Base-by-base conservation (phyloP, 768 basidiomycete genomes). In the Russula earlei region DNA sequence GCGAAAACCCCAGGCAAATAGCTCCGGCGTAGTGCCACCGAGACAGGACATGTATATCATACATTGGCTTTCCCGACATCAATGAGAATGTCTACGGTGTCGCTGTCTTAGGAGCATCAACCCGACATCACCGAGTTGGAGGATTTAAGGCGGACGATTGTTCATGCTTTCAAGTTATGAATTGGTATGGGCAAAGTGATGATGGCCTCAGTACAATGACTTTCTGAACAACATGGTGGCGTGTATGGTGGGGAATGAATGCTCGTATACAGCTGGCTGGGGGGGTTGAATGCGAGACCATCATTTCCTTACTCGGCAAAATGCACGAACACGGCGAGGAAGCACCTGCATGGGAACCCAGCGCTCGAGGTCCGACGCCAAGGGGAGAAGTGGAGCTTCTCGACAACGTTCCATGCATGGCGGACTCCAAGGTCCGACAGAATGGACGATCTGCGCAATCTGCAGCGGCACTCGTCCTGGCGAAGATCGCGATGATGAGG, bases 371-470 rank as follows among this genome's bases (percentile, higher is more conserved):
- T 22, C 36, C 14, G 37, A 20, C n/a, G 43, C 43, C 38, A 33
- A 9, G 36, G 45, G 45, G 3, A 33, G 12, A 15, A 31, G 29
- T 5, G 29, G 40, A 10, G 33, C 14, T 54, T 44, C 56, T 58
- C 41, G 34, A 43, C 31, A 31, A 25, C 45, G 36, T 58, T 58
- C 57, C 34, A 49, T 44, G 34, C 36, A 40, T 19, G n/a, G 41
- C 34, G 20, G 34, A 43, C 12, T 25, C 43, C 34, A 11, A 40
- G 29, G 52, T 41, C 34, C 34, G 20, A 44, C 33, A 37, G 40
- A n/a, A 34, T 45, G 29, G 3, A 22, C 27, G 57, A 58, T 58
- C 57, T 46, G 57, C 52, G 47, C 47, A 58, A 58, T 54, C 52
- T 54, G 57, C 57, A 49, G 15, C 41, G 11, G 31, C 51, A 36